Evolutionary conservation across 371 early-diverging fungal species (phyloP).

Genomic region (Mucor piriformis): DNA sequence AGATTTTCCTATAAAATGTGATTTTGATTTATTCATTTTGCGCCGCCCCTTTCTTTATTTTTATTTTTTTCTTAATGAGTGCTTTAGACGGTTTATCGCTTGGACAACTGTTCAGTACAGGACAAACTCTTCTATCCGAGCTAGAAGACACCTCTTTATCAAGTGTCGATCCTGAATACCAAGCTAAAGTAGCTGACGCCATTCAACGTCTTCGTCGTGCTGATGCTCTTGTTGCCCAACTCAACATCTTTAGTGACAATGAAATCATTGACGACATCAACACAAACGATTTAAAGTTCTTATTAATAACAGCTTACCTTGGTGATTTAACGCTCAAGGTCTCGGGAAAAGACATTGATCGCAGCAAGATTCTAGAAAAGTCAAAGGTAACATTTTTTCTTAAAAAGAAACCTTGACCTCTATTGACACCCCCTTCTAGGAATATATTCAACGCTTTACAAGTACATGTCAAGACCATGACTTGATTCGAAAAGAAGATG

Average conservation of each 20-base stretch:
- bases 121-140: constrained; percentile 29
- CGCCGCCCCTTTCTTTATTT: neutral
- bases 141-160: constrained; percentile 52
- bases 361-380: constrained; percentile 44
- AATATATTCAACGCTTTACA: constrained; percentile 55
- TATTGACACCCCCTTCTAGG: constrained; percentile 10
- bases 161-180: constrained; percentile 48
- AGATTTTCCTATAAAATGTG: too few relatives aligned
- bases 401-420: too few relatives aligned
- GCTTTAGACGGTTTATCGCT: constrained; percentile 34
- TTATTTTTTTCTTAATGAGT: neutral
- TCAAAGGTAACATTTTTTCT: constrained; percentile 69
- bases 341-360: constrained; percentile 38
- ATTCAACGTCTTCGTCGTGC: constrained; percentile 53
- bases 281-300: constrained; percentile 76
- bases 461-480: constrained; percentile 66
- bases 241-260: constrained; percentile 83
- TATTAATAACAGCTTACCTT: constrained; percentile 78
- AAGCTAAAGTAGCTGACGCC: constrained; percentile 55
- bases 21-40: too few relatives aligned
- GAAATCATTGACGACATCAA: constrained; percentile 88
- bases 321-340: constrained; percentile 70
- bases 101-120: constrained; percentile 38
- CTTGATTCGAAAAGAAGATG: constrained; percentile 54
- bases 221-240: constrained; percentile 53